Conservation (phyloP, 2,329 filamentous ascomycete species). For the Ceratocystis alfenasii region DNA sequence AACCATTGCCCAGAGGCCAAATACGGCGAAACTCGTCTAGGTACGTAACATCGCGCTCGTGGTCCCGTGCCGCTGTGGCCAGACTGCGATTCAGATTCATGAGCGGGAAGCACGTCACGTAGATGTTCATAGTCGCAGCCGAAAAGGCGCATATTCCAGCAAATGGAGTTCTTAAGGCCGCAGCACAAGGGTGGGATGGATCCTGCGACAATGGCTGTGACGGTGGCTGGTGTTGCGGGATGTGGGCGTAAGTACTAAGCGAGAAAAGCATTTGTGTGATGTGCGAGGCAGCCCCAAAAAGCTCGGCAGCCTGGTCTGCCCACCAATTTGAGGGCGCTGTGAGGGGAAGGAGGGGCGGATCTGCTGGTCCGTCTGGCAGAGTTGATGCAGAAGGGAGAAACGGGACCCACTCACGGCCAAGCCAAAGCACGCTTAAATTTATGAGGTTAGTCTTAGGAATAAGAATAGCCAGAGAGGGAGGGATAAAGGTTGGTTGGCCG, state of each 20-base stretch:
- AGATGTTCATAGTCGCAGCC: slow-evolving; percentile 34
- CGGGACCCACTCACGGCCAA: slow-evolving; percentile 35
- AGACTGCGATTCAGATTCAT: slow-evolving; percentile 31
- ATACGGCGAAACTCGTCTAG: slow-evolving; percentile 6
- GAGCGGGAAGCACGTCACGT: slow-evolving; percentile 32
- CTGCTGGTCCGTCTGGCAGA: slow-evolving; percentile 31
- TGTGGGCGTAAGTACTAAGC: slow-evolving; percentile 22
- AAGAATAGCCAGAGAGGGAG: too few relatives aligned
- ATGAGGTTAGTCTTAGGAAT: neutral
- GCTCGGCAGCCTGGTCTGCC: slow-evolving; percentile 30
- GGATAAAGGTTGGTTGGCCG: neutral
- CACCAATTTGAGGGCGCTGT: slow-evolving; percentile 33
- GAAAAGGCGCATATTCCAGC: slow-evolving; percentile 38
- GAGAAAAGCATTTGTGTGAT: slow-evolving; percentile 11
- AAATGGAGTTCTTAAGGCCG: slow-evolving; percentile 32
- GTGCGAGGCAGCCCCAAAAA: slow-evolving; percentile 28
- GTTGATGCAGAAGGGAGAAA: slow-evolving; percentile 32
- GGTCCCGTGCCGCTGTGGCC: neutral
- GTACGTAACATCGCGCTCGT: neutral
- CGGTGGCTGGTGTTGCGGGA: slow-evolving; percentile 20
- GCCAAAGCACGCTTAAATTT: slow-evolving; percentile 31
- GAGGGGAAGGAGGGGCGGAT: slow-evolving; percentile 32
- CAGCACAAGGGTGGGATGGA: neutral
- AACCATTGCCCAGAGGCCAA: slow-evolving; percentile 16
- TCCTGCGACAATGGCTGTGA: too few relatives aligned